Base-by-base conservation (phyloP, 768 basidiomycete genomes). In the Psilocybe azurescens region DNA sequence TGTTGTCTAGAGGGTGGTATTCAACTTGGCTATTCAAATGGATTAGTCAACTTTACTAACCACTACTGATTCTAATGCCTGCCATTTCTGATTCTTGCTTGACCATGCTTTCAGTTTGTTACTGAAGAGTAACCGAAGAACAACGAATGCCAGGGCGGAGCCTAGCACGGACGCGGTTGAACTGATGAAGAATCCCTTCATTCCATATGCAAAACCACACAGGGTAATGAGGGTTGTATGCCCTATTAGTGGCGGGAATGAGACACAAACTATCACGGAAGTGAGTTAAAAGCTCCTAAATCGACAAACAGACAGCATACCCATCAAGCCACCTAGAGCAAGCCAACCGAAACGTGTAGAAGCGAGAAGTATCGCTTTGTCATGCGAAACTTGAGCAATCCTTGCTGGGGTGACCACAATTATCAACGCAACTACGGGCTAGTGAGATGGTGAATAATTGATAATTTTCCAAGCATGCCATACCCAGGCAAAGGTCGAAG, bases 131-230 rank as follows among this genome's bases (percentile, higher is more conserved):
- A 80, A 73, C 16, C 91, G 85, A 58, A 94, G 77, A 49, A 81
- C 66, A 29, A 85, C 59, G 69, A 95, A 95, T 3, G 79, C 83
- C 8, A 88, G 54, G 1, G 83, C 83, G 24, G 91, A 86, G 36
- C 91, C 93, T 2, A 85, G 59, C 29, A 94, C 58, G 18, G 90
- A 90, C 1, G 79, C 87, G 13, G 75, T 72, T 0, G 84, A 82
- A 2, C 88, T 86, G 60, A 94, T 82, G 64, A 79, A 81, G 75
- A 91, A 89, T 0, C 94, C 94, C 60, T 82, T 82, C 77, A 92
- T 81, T 49, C 94, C 93, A 67, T 91, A 95, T 1, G 91, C 89
- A 73, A 94, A 95, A 1, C 94, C 94, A 67, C 87, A 89, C 7
- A 95, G 71, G 11, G 89, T 87, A 30, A 86, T 74, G 20, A 82